Evolutionary conservation across 176 grass and related monocot species (phyloP), one percentile per base, ranked within the genome.

Genomic region (Coix lacrymajobi): DNA sequence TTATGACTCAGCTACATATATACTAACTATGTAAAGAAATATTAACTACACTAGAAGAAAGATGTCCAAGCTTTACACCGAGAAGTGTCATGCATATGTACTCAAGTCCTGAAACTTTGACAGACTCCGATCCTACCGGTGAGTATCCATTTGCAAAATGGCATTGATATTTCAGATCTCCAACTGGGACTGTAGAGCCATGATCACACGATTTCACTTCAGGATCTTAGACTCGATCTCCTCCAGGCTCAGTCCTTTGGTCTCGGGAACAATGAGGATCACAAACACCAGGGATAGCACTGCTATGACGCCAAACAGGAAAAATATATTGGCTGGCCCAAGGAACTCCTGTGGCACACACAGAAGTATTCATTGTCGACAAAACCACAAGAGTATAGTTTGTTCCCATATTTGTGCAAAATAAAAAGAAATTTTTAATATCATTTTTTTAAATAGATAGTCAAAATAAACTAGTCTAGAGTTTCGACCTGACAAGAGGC

Each of bases 161-260:
- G 22, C 34, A 67, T 26, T 30, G 11, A 60, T 12, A 66, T 72
- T 72, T 34, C 15, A 20, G 22, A 8, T 19, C 13, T 29, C 28
- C 25, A 67, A 39, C 19, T 28, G 20, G 8, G 60, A 28, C 22
- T 34, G 16, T 33, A 26, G 4, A 74, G 22, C 46, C 46, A 37
- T 57, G 61, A 41, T 22, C 46, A 60, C n/a, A 37, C 1, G 57
- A 41, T 46, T 78, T 88, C 69, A 93, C 83, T 98, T 93, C 74
- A 98, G 67, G 26, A 98, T 85, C 83, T 93, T 98, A 12, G 91
- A 86, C 74, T 98, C 96, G 9, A 98, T 98, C 73, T 98, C 96
- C 91, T 98, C 96, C 85, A 98, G 84, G 78, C 83, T 96, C 73
- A 98, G 87, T 15, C 96, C 96, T 89, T 98, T 98, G 65, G 96